Conservation (phyloP, 805 yeast species). For the Komagataella kurtzmanii region DNA sequence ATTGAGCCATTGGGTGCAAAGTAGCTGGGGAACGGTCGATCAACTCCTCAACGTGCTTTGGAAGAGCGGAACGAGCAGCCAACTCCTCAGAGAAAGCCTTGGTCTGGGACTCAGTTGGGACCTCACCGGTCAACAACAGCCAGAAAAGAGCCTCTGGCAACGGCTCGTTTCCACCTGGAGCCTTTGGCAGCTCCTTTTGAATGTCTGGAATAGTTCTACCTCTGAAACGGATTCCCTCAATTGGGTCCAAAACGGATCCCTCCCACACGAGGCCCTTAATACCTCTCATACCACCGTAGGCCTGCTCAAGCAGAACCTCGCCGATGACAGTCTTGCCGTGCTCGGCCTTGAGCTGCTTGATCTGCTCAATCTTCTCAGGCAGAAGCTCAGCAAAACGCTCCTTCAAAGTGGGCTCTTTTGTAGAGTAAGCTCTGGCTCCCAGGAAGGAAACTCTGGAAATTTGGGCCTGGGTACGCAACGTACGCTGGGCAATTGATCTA, state of each 20-base stretch:
- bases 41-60: slow-evolving; percentile 63
- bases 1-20: slow-evolving; percentile 86
- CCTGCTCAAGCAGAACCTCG: slow-evolving; percentile 65
- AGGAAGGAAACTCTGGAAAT: background rate
- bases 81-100: slow-evolving; percentile 61
- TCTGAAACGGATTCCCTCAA: slow-evolving; percentile 79
- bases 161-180: slow-evolving; percentile 50
- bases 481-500: slow-evolving; percentile 6
- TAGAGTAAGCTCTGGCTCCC: slow-evolving; percentile 6
- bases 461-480: slow-evolving; percentile 6
- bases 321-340: slow-evolving; percentile 79
- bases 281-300: slow-evolving; percentile 89
- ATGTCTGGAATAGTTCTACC: slow-evolving; percentile 75
- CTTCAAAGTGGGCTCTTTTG: slow-evolving; percentile 45
- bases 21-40: slow-evolving; percentile 63
- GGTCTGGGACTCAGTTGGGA: slow-evolving; percentile 62
- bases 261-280: slow-evolving; percentile 81
- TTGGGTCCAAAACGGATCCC: slow-evolving; percentile 75
- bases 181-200: slow-evolving; percentile 63
- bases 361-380: slow-evolving; percentile 87
- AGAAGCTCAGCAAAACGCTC: slow-evolving; percentile 88
- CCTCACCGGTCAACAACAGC: slow-evolving; percentile 73
- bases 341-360: slow-evolving; percentile 80
- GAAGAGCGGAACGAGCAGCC: slow-evolving; percentile 66
- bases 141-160: slow-evolving; percentile 74